Percentiles rank a stretch among this genome's conserved stretches.
Conservation (phyloP, 306 rosid genomes). For the Erythrophleum fordii region DNA sequence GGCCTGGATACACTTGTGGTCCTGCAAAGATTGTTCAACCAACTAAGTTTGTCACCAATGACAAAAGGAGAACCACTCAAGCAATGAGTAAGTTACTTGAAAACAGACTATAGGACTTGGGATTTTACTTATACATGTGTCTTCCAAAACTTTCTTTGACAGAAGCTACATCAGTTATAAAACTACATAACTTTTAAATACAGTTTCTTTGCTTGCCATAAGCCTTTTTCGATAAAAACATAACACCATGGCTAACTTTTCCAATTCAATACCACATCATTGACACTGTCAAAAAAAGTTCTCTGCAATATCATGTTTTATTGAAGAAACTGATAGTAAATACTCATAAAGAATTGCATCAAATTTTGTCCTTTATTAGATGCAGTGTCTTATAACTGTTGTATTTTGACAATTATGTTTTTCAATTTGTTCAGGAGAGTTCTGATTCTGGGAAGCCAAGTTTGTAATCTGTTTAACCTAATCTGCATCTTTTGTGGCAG, state of each 20-base stretch:
- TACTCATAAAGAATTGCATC: background rate
- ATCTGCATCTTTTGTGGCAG: slow-evolving; percentile 54
- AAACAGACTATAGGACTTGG: slow-evolving; percentile 1
- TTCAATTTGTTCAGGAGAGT: background rate
- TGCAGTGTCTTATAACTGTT: background rate
- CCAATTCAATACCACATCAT: background rate
- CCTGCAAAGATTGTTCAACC: slow-evolving; percentile 73
- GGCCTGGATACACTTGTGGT: slow-evolving; percentile 90
- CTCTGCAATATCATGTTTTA: background rate
- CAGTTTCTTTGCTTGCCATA: background rate
- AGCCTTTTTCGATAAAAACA: background rate
- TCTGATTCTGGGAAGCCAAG: slow-evolving; percentile 1
- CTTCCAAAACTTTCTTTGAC: background rate
- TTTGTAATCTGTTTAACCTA: slow-evolving; percentile 29
- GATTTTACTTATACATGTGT: background rate
- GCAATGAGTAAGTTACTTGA: slow-evolving; percentile 77
- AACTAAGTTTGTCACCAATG: slow-evolving; percentile 63
- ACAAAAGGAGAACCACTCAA: slow-evolving; percentile 87
- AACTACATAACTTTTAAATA: background rate
- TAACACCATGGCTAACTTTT: background rate
- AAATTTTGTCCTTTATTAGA: background rate
- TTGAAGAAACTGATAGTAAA: background rate
- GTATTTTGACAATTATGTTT: slow-evolving; percentile 10
- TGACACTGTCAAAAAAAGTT: background rate
- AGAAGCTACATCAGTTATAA: background rate